Evolutionary conservation across 2,329 filamentous ascomycete genomes (phyloP).

Genomic region (Colletotrichum sp.): DNA sequence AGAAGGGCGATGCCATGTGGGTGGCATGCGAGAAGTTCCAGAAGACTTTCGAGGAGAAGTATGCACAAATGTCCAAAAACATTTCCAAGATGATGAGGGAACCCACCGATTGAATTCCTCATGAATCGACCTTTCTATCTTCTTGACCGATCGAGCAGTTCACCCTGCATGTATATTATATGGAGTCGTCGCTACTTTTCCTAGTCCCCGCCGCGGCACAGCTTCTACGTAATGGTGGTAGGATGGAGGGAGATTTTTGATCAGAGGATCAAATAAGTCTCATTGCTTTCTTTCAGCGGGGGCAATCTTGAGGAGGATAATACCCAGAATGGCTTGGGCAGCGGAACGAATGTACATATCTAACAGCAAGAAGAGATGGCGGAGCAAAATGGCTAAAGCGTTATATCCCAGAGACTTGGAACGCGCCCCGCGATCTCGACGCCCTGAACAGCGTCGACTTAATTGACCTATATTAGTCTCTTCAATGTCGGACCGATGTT

Average conservation of each 20-base stretch:
- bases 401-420: neutral
- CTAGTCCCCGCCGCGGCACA: neutral
- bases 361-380: neutral
- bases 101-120: conserved; percentile 33
- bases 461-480: neutral
- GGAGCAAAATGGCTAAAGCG: neutral
- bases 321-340: conserved; percentile 14
- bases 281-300: neutral
- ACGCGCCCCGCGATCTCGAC: neutral
- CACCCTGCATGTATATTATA: neutral
- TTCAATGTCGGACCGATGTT: neutral
- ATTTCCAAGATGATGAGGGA: conserved; percentile 57
- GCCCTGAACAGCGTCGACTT: neutral
- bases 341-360: neutral
- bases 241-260: neutral
- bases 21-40: conserved; percentile 61
- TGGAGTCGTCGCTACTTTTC: neutral
- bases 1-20: conserved; percentile 59
- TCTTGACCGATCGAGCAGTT: neutral
- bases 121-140: neutral
- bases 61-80: conserved; percentile 63
- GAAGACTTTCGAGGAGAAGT: conserved; percentile 65
- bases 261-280: neutral
- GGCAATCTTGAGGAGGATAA: conserved; percentile 7
- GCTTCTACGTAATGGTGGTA: neutral